Conservation (phyloP, 352 stramenopile species). For the Globisporangium middletonii region DNA sequence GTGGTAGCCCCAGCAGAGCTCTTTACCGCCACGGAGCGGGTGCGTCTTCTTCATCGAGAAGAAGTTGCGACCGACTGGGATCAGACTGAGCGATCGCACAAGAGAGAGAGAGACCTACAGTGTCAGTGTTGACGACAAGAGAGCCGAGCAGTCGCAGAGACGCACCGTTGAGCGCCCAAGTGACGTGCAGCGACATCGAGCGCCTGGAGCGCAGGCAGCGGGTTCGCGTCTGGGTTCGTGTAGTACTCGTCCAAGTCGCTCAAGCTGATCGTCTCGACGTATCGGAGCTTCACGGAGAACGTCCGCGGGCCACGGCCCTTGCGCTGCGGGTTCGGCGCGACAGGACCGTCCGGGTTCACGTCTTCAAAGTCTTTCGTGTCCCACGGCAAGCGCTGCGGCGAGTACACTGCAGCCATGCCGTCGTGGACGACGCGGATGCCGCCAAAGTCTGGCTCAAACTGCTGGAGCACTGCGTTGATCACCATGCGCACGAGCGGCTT, state of each 20-base stretch:
- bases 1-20: conserved; percentile 71
- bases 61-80: conserved; percentile 61
- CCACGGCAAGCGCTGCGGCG: conserved; percentile 41
- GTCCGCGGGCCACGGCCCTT: conserved; percentile 36
- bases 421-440: conserved; percentile 59
- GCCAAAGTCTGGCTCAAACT: conserved; percentile 50
- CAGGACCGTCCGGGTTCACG: conserved; percentile 41
- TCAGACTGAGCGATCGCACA: conserved; percentile 22
- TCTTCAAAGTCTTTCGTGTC: conserved; percentile 42
- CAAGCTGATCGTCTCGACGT: conserved; percentile 51
- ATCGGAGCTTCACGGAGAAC: conserved; percentile 69
- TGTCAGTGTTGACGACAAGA: background rate
- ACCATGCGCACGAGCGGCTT: conserved; percentile 49
- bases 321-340: conserved; percentile 15
- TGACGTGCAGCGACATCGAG: conserved; percentile 70
- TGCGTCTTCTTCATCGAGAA: conserved; percentile 63
- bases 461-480: conserved; percentile 46
- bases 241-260: conserved; percentile 42
- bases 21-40: conserved; percentile 49
- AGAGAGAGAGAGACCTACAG: background rate
- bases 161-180: conserved; percentile 31
- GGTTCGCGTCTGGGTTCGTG: conserved; percentile 47
- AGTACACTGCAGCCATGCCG: conserved; percentile 54
- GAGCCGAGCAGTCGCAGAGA: background rate
- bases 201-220: conserved; percentile 57